Percentiles rank a stretch among this genome's conserved stretches.
phyloP scores from a whole-genome alignment of 176 grass and related monocot genomes.

The Hsuehochloa calcarea region DNA sequence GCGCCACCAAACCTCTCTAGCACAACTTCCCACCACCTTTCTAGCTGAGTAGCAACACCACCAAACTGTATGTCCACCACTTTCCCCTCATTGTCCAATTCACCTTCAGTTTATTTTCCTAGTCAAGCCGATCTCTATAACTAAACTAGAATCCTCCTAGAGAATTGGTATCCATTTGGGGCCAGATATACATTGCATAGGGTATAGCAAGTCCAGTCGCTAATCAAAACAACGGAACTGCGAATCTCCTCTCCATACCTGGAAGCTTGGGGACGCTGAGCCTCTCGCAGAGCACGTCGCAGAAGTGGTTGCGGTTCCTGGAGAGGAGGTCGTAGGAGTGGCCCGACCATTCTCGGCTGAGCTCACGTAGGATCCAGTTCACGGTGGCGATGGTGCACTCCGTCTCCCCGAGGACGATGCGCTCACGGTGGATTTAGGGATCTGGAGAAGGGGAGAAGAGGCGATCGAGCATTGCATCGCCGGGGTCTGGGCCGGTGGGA shows the following conservation, averaged over 20 bases:
- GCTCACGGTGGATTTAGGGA: slow-evolving; percentile 59
- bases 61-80: not conserved
- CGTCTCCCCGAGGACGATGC: slow-evolving; percentile 84
- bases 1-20: not conserved
- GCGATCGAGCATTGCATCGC: not conserved
- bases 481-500: not conserved
- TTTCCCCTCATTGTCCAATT: not conserved
- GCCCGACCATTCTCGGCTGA: slow-evolving; percentile 73
- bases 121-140: not conserved
- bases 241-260: too few relatives aligned
- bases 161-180: not conserved
- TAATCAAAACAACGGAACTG: too few relatives aligned
- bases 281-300: too few relatives aligned
- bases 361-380: slow-evolving; percentile 74
- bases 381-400: slow-evolving; percentile 59
- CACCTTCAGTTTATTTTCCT: slow-evolving; percentile 11
- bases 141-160: not conserved
- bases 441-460: not conserved
- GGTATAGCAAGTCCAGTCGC: too few relatives aligned
- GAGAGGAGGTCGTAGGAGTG: slow-evolving; percentile 84
- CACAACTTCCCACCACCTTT: not conserved
- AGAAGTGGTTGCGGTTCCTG: slow-evolving; percentile 98
- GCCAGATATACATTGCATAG: not conserved
- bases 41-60: not conserved
- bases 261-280: too few relatives aligned